Base-by-base conservation (phyloP, 768 basidiomycete genomes). In the Dioszegia hungarica region DNA sequence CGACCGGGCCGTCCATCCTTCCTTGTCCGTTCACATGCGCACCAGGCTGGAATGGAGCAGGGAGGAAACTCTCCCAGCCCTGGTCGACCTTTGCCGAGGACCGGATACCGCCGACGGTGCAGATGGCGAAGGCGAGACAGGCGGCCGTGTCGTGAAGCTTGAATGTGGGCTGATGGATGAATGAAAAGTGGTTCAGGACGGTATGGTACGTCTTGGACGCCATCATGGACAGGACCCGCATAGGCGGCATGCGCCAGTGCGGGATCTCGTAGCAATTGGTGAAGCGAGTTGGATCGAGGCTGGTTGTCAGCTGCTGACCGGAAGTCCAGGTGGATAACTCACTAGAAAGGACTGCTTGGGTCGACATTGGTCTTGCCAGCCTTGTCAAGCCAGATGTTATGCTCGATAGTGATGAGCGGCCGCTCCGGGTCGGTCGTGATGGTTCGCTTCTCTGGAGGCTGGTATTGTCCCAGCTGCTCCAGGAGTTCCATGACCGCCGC, bases 111-210 rank as follows among this genome's bases (percentile, higher is more conserved):
- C 78, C 78, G 20, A 77, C 62, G 6, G 77, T 75, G 54, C 77
- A 77, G 34, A 78, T 73, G 11, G 77, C 73, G 54, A 79, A 79
- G 5, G 75, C 75, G 1, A 77, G 63, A 51, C 72, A 77, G 12
- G 65, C 72, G 5, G 76, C 68, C 1, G 73, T 66, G 31, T 75
- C 67, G 48, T 58, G 57, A 20, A 79, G 60, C 14, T 60, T 56
- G 66, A 79, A 78, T 1, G 77, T 77, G 10, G 78, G 77, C 25
- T 64, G 51, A 56, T 79, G 78, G 34, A 79, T 57, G 46, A 78
- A 71, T 14, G 76, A 72, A 19, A 79, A 68, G 55, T 78, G 78
- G 17, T 68, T 65, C 5, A 76, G 64, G 15, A 78, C 60, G n/a
- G 71, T 67, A 24, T 68, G 62, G 40, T 75, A 63, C 2, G 76